Evolutionary conservation across 2,329 filamentous ascomycete species (phyloP), one percentile per base, ranked within the genome.

Genomic region (Plectosphaerella cucumerina): DNA sequence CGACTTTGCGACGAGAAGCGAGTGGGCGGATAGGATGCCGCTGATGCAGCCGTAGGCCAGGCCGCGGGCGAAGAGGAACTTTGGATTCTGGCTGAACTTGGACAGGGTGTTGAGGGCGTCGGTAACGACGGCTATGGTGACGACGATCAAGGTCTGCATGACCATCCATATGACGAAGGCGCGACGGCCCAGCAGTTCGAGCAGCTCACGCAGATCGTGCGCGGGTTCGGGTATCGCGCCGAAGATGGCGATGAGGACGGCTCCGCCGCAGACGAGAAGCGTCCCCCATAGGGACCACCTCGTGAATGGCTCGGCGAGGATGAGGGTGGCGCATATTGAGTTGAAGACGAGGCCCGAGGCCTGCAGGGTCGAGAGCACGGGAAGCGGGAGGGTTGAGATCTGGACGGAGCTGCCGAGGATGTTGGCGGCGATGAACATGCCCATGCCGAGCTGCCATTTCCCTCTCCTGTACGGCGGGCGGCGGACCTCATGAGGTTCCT

Each of bases 341-440:
- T 99, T 99, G 78, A 99, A 99, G 55, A 99, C 94, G 50, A 99
- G 80, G 43, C 94, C 94, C 4, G 93, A 96, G 17, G 93, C 93
- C 73, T 99, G 94, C 35, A 99, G 76, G 1, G 94, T 97, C 51
- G 93, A 97, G 33, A 99, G 81, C 6, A 99, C 91, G 18, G 94
- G 94, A 20, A 99, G 77, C 15, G 94, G 94, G 43, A 99, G 78
- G 1, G 93, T 97, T 26, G 94, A 97, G 66, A 99, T 97, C 71
- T 99, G 94, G 53, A 99, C 94, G 35, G 90, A 93, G 72, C 92
- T 97, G 53, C 94, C 94, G 50, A 97, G 79, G 50, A 99, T 80
- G 67, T 99, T 99, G 56, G 94, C 90, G 59, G 96, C 78, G 58
- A 99, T 85, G 71, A 99, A 99, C 85, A 99, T 94, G 65, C 85